phyloP scores from a whole-genome alignment of 2,329 filamentous ascomycete species.

The Microsporum ferrugineum region DNA sequence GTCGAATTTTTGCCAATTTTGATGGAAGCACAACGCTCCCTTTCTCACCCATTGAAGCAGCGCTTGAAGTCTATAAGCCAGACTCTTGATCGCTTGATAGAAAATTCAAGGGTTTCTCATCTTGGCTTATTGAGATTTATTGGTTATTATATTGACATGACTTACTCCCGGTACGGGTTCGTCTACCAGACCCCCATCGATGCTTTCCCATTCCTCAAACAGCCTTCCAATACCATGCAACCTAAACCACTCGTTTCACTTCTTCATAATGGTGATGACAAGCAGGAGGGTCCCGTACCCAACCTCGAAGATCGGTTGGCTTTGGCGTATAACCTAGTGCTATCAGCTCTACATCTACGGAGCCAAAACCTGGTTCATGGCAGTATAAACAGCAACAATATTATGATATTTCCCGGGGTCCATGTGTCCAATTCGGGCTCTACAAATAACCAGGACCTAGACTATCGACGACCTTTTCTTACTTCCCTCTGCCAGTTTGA shows the following conservation, averaged over 20 bases:
- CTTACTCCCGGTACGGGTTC: slow-evolving; percentile 46
- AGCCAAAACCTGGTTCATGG: slow-evolving; percentile 47
- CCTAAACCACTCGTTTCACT: slow-evolving; percentile 34
- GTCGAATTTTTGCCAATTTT: slow-evolving; percentile 35
- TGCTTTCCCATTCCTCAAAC: slow-evolving; percentile 34
- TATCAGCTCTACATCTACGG: slow-evolving; percentile 47
- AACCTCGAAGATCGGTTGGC: slow-evolving; percentile 52
- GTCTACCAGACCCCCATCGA: slow-evolving; percentile 48
- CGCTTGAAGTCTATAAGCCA: slow-evolving; percentile 29
- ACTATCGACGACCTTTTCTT: slow-evolving; percentile 46
- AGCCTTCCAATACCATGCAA: slow-evolving; percentile 29
- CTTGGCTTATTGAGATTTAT: slow-evolving; percentile 34
- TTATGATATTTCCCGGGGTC: slow-evolving; percentile 44
- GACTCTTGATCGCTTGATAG: slow-evolving; percentile 31
- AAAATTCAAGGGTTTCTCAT: slow-evolving; percentile 33
- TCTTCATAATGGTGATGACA: slow-evolving; percentile 32
- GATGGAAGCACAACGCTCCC: slow-evolving; percentile 24
- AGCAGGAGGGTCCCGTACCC: slow-evolving; percentile 34
- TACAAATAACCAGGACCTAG: slow-evolving; percentile 16
- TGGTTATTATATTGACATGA: slow-evolving; percentile 47
- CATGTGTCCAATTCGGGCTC: slow-evolving; percentile 24
- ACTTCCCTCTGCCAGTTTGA: slow-evolving; percentile 49
- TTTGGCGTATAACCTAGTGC: slow-evolving; percentile 47
- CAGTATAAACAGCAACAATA: slow-evolving; percentile 54
- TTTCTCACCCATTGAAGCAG: slow-evolving; percentile 20